Conservation (phyloP, 1,284 basidiomycete species). For the Ustilago cynodontis region DNA sequence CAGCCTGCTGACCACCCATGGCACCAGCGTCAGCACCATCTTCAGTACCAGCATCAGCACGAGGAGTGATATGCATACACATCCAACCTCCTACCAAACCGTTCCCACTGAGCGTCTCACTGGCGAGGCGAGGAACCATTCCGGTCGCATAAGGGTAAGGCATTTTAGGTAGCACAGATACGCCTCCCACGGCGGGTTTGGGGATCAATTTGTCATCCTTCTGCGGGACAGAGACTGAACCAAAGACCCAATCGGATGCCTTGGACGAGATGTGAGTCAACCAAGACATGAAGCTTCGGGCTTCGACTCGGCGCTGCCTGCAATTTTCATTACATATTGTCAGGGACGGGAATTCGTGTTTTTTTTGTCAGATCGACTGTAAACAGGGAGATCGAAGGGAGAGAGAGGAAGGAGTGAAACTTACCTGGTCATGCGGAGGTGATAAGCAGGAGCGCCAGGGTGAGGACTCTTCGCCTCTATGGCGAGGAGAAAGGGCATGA, state of each 20-base stretch:
- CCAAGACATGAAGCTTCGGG: slow-evolving; percentile 26
- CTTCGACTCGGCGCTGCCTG: slow-evolving; percentile 20
- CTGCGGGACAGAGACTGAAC: slow-evolving; percentile 8
- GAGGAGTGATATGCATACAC: slow-evolving; percentile 34
- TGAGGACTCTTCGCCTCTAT: slow-evolving; percentile 8
- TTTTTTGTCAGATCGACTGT: too few relatives aligned
- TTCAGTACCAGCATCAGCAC: not conserved
- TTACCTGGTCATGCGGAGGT: slow-evolving; percentile 21
- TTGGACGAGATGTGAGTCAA: slow-evolving; percentile 30
- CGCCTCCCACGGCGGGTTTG: slow-evolving; percentile 17
- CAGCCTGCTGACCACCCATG: not conserved
- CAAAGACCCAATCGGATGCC: slow-evolving; percentile 42
- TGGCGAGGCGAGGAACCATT: slow-evolving; percentile 34
- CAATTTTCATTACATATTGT: too few relatives aligned
- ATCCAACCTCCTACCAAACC: slow-evolving; percentile 34
- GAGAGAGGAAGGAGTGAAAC: not conserved
- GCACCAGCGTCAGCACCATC: slow-evolving; percentile 5
- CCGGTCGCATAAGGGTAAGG: slow-evolving; percentile 43
- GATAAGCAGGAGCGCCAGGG: not conserved
- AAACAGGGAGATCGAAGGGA: too few relatives aligned
- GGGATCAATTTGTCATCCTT: slow-evolving; percentile 9
- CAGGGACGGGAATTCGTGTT: too few relatives aligned
- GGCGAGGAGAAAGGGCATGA: slow-evolving; percentile 20
- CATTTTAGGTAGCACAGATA: slow-evolving; percentile 26
- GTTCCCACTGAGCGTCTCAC: slow-evolving; percentile 28